These are phyloP conservation scores for Pseudogymnoascus sp. DNA, from an alignment of 2,329 filamentous ascomycete genomes.

Conservation along the genomic window DNA sequence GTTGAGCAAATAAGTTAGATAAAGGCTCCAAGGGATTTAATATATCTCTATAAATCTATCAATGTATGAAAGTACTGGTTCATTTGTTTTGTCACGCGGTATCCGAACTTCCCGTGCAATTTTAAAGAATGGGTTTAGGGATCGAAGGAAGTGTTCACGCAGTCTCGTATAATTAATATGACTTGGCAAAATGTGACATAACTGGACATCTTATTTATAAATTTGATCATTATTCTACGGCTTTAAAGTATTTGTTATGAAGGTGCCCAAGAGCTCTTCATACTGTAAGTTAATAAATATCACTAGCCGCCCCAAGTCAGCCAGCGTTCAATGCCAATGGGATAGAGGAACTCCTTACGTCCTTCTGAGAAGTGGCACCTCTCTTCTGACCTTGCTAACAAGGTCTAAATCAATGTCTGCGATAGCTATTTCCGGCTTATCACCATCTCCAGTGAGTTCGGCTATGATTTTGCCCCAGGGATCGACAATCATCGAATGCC, in stretches of 20 bases:
- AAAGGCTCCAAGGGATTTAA: background rate
- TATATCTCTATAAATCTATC: background rate
- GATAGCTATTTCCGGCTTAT: constrained; percentile 39
- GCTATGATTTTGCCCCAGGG: constrained; percentile 76
- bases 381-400: constrained; percentile 44
- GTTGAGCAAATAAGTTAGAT: background rate
- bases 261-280: background rate
- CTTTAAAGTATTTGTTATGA: background rate
- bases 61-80: background rate
- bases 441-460: constrained; percentile 47
- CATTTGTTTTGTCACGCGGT: background rate
- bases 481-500: constrained; percentile 75
- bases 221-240: too few relatives aligned
- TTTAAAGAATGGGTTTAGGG: too few relatives aligned
- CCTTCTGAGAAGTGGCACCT: constrained; percentile 51
- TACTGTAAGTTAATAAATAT: background rate
- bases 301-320: background rate
- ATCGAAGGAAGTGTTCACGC: too few relatives aligned
- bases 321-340: background rate
- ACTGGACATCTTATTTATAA: too few relatives aligned
- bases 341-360: constrained; percentile 25
- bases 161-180: too few relatives aligned
- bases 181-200: too few relatives aligned
- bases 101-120: too few relatives aligned
- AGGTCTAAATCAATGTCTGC: constrained; percentile 48